Base-by-base conservation (phyloP, 768 basidiomycete genomes). In the Trametes villosa region DNA sequence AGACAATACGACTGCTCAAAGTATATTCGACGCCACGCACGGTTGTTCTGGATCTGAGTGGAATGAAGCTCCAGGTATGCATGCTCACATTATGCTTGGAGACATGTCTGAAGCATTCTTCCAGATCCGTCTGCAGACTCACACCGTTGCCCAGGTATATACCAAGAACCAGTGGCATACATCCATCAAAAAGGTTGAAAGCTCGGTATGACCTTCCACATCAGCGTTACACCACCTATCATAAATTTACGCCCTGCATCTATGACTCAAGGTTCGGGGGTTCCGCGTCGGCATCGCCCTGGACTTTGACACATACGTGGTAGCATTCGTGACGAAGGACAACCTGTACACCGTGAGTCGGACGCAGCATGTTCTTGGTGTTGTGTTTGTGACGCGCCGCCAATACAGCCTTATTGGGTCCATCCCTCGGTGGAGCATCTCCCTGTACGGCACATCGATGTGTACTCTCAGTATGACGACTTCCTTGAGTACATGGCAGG, bases 401-500 rank as follows among this genome's bases (percentile, higher is more conserved):
- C 40, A 9, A 15, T 36, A 15, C 8, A 41, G 40, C 40, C 40
- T 36, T n/a, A 60, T 52, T 54, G 51, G 59, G 22, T 30, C 24
- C n/a, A 20, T 2, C 5, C 42, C 9, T 1, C 18, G 3, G 26
- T n/a, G n/a, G n/a, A 44, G 13, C 24, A 13, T 2, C 30, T 60
- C 9, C 34, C 52, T 27, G 15, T 40, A 4, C 44, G 53, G 24
- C 29, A 38, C 22, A 30, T 46, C 1, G 59, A 60, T 22, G 59
- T 60, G 9, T 60, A 60, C 27, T 9, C 18, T 2, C 42, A 60
- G 4, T 60, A 60, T 42, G 2, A 5, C 13, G 17, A 24, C 22
- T 60, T 60, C 24, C 42, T 60, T 12, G 27, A 31, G 4, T 34
- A 45, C 9, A 38, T 60, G 9, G 59, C 52, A 24, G 51, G 40